Evolutionary conservation across 208 protist genomes (phyloP).

Genomic region (Herpetomonas samuelpessoai): DNA sequence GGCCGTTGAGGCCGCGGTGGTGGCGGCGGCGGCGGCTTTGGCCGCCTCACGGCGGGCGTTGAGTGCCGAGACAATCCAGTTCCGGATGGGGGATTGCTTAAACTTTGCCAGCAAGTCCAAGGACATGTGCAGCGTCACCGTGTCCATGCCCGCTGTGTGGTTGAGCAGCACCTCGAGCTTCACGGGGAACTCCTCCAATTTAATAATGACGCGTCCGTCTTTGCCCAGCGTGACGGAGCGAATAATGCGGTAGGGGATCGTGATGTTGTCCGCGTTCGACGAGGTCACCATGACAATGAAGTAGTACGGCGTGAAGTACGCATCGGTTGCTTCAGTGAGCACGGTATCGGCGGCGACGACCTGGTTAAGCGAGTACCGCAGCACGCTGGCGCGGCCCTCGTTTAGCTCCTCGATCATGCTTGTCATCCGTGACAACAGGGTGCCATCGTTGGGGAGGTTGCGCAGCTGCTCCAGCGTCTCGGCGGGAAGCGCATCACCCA

Average conservation of each 20-base stretch:
- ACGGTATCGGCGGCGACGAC: constrained; percentile 65
- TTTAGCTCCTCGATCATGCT: constrained; percentile 71
- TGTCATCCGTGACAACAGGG: constrained; percentile 69
- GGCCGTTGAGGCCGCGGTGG: constrained; percentile 3
- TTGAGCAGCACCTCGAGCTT: constrained; percentile 80
- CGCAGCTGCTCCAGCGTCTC: constrained; percentile 45
- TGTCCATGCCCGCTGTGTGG: constrained; percentile 73
- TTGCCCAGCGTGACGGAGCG: constrained; percentile 79
- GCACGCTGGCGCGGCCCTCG: constrained; percentile 42
- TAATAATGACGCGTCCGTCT: constrained; percentile 73
- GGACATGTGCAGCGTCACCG: constrained; percentile 65
- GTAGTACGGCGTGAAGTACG: constrained; percentile 84
- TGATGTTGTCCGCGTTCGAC: constrained; percentile 81
- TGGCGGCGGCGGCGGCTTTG: neutral
- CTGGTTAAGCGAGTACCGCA: constrained; percentile 60
- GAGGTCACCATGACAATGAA: constrained; percentile 77
- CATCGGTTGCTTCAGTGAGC: constrained; percentile 54
- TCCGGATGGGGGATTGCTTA: constrained; percentile 73
- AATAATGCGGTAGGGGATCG: constrained; percentile 79
- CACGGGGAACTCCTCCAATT: constrained; percentile 79
- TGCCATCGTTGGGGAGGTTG: constrained; percentile 66
- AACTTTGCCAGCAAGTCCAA: constrained; percentile 51
- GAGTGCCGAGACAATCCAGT: constrained; percentile 75
- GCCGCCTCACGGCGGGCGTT: constrained; percentile 30
- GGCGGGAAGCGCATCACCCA: constrained; percentile 28